phyloP scores from a whole-genome alignment of 2,329 filamentous ascomycete species.

The Fusarium abutilonis region DNA sequence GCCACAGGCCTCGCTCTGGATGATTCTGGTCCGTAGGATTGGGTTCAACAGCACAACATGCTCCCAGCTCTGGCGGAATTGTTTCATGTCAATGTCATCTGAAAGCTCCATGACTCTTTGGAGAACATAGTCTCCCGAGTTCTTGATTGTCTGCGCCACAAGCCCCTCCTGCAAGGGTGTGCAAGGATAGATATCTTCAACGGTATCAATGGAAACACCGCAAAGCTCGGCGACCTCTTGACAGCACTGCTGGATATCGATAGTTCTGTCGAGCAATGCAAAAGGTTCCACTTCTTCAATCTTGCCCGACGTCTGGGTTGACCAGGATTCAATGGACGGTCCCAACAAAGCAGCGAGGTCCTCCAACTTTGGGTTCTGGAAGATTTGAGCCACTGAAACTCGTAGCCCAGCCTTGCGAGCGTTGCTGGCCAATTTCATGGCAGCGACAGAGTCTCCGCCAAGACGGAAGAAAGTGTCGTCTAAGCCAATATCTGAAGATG shows the following conservation, averaged over 20 bases:
- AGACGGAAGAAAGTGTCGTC: slow-evolving; percentile 47
- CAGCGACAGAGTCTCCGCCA: slow-evolving; percentile 59
- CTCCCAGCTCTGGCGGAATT: slow-evolving; percentile 3
- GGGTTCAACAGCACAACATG: neutral
- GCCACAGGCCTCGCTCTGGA: neutral
- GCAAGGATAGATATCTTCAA: neutral
- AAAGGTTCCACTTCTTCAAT: slow-evolving; percentile 5
- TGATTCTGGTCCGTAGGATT: slow-evolving; percentile 15
- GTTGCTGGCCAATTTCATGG: slow-evolving; percentile 60
- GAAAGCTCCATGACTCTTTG: slow-evolving; percentile 5
- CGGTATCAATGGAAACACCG: neutral
- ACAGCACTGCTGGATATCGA: neutral
- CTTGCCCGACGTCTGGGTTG: too few species aligned
- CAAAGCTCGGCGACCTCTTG: slow-evolving; percentile 4
- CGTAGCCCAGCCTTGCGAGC: slow-evolving; percentile 52
- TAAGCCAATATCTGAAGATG: slow-evolving; percentile 56
- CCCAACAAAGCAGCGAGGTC: too few species aligned
- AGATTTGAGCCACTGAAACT: slow-evolving; percentile 48
- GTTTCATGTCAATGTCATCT: neutral
- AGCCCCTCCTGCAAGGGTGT: neutral
- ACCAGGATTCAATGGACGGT: too few species aligned
- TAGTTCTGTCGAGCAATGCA: neutral
- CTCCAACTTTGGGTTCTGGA: slow-evolving; percentile 45
- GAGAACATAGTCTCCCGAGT: slow-evolving; percentile 6
- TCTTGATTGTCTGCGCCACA: slow-evolving; percentile 11